These are phyloP conservation scores for Phellopilus nigrolimitatus DNA, from an alignment of 1,284 basidiomycete genomes.

Conservation along the genomic window DNA sequence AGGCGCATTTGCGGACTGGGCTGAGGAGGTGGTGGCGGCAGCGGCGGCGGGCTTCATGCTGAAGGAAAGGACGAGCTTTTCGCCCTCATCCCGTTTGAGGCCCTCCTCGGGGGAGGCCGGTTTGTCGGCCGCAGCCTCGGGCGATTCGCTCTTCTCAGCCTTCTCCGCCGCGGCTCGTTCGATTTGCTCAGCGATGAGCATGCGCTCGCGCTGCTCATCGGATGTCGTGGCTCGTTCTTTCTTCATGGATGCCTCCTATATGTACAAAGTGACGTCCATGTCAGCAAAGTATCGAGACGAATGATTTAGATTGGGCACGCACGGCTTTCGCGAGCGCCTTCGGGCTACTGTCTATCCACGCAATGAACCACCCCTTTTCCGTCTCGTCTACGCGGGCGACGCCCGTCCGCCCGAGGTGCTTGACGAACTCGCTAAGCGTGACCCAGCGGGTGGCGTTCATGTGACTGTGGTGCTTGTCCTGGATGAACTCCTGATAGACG, in stretches of 20 bases:
- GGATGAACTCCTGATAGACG: constrained; percentile 98
- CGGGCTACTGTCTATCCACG: constrained; percentile 96
- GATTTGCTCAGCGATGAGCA: constrained; percentile 91
- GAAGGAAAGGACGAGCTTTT: constrained; percentile 71
- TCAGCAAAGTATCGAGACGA: background rate
- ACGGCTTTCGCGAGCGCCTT: constrained; percentile 89
- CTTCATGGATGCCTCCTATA: constrained; percentile 81
- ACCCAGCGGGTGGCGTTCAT: constrained; percentile 99
- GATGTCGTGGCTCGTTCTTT: constrained; percentile 89
- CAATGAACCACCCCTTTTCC: constrained; percentile 95
- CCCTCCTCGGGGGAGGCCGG: constrained; percentile 42
- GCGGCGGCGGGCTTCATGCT: constrained; percentile 47
- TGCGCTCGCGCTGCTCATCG: constrained; percentile 91
- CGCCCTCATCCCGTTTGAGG: constrained; percentile 70
- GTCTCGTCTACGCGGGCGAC: constrained; percentile 94
- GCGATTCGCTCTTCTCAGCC: constrained; percentile 18
- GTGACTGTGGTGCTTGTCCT: constrained; percentile 92
- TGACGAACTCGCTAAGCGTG: constrained; percentile 90
- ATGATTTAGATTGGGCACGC: constrained; percentile 31
- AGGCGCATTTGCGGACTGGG: constrained; percentile 9
- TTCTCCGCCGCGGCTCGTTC: constrained; percentile 62
- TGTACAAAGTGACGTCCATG: constrained; percentile 5
- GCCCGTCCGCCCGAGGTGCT: constrained; percentile 85
- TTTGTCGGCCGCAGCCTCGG: constrained; percentile 23
- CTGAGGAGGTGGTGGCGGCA: background rate